phyloP scores from a whole-genome alignment of 805 yeast species.

The Phaffomyces opuntiae region DNA sequence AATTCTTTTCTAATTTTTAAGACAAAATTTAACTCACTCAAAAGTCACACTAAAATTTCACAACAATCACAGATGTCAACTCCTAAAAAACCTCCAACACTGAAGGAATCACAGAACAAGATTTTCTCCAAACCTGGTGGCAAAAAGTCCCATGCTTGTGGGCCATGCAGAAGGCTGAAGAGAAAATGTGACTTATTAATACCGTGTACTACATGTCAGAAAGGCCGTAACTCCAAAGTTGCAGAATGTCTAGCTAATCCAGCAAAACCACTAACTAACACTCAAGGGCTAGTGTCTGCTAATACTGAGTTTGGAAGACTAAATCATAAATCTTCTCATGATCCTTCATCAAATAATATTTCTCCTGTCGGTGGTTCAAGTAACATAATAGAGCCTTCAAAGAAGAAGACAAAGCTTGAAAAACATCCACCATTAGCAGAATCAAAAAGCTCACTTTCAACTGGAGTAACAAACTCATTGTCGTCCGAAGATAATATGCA shows the following conservation, averaged over 20 bases:
- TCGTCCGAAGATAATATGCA: too few species aligned
- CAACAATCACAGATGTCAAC: background rate
- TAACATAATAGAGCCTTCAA: too few species aligned
- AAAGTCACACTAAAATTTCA: background rate
- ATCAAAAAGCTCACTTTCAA: too few species aligned
- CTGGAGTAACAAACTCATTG: too few species aligned
- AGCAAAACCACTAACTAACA: slow-evolving; percentile 18
- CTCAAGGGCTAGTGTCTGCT: too few species aligned
- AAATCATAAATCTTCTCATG: background rate
- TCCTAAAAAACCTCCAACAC: too few species aligned
- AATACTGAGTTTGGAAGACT: slow-evolving; percentile 17
- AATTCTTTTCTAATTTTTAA: too few species aligned
- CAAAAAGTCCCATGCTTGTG: slow-evolving; percentile 24
- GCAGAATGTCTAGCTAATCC: slow-evolving; percentile 22
- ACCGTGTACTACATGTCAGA: slow-evolving; percentile 23
- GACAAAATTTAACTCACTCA: too few species aligned
- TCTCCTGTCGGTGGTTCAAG: too few species aligned
- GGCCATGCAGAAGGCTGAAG: slow-evolving; percentile 24
- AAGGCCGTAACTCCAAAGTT: slow-evolving; percentile 19
- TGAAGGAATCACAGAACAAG: too few species aligned
- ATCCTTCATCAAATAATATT: background rate
- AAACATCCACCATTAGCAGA: too few species aligned
- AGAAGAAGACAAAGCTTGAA: too few species aligned
- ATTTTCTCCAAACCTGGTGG: slow-evolving; percentile 2
- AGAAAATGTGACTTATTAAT: slow-evolving; percentile 22